Percentiles rank a stretch among this genome's conserved stretches.
Conservation (phyloP, 768 basidiomycete genomes). For the Termitomyces eurrhizus region DNA sequence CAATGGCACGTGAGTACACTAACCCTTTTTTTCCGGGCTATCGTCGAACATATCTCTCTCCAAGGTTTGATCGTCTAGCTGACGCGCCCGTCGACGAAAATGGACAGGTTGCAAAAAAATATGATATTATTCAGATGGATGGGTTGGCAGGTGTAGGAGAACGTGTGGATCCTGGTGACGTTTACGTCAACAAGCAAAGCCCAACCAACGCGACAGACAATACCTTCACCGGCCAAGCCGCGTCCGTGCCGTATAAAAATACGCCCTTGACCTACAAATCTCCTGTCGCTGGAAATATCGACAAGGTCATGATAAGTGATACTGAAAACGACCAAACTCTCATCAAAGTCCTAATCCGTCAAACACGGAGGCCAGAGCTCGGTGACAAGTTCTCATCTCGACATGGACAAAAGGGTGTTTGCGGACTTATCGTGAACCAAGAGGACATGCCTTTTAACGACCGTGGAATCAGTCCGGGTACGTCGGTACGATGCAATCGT, state of each 20-base stretch:
- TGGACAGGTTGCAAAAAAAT: constrained; percentile 76
- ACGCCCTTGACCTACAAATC: constrained; percentile 92
- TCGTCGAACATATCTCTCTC: not conserved
- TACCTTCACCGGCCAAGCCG: constrained; percentile 78
- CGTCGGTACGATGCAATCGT: constrained; percentile 19
- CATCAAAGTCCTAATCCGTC: constrained; percentile 95
- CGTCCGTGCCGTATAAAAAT: constrained; percentile 86
- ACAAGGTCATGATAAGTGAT: constrained; percentile 97
- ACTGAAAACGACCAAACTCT: constrained; percentile 95
- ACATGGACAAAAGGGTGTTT: constrained; percentile 99
- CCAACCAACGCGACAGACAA: constrained; percentile 94
- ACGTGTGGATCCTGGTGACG: constrained; percentile 86
- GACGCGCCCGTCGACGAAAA: constrained; percentile 87
- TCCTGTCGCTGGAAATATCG: constrained; percentile 89
- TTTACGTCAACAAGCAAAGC: constrained; percentile 96
- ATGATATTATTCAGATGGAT: constrained; percentile 87
- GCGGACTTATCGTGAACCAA: constrained; percentile 97
- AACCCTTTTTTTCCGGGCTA: not conserved
- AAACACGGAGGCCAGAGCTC: constrained; percentile 93
- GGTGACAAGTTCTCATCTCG: constrained; percentile 98
- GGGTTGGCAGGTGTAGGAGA: constrained; percentile 95
- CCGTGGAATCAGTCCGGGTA: constrained; percentile 90
- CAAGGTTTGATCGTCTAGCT: constrained; percentile 88
- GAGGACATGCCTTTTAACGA: constrained; percentile 99
- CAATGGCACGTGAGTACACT: constrained; percentile 82